A percentile compares a stretch with the other conserved stretches of the same genome.
phyloP scores from a whole-genome alignment of 306 rosid genomes.

The Pueraria montana region DNA sequence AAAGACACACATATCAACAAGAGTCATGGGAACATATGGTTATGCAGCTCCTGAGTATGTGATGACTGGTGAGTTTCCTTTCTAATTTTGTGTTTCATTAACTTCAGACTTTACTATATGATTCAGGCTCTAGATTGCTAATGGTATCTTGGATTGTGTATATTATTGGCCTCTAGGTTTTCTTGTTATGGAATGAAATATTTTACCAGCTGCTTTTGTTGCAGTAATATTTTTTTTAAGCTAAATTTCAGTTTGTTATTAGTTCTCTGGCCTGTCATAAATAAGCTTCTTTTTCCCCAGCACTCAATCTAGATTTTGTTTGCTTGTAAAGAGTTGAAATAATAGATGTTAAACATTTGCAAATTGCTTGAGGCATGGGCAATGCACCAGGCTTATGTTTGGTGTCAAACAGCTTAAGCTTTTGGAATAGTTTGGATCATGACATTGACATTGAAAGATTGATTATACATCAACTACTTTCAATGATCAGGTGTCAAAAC shows the following conservation, averaged over 20 bases:
- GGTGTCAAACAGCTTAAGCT: not conserved
- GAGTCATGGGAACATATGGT: conserved; percentile 98
- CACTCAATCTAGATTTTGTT: not conserved
- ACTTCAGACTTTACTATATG: not conserved
- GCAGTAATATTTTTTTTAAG: conserved; percentile 11
- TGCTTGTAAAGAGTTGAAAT: not conserved
- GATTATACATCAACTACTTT: not conserved
- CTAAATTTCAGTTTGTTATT: not conserved
- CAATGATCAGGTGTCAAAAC: not conserved
- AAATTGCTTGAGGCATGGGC: conserved; percentile 2
- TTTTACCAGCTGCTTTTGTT: not conserved
- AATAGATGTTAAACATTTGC: conserved; percentile 8
- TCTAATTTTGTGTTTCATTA: conserved; percentile 11
- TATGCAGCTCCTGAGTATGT: conserved; percentile 98
- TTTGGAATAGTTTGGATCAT: not conserved
- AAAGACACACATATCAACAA: conserved; percentile 92
- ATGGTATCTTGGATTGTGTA: not conserved
- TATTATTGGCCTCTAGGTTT: not conserved
- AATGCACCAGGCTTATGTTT: not conserved
- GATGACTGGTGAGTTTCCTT: conserved; percentile 90
- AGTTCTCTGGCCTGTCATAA: conserved; percentile 4
- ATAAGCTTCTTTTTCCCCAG: not conserved
- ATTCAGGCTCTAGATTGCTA: conserved; percentile 22
- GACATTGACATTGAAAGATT: not conserved
- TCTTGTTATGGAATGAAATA: not conserved